Percentiles rank a stretch among this genome's conserved stretches.
Evolutionary conservation across 768 basidiomycete genomes (phyloP).

Genomic region (Suillus paluster): DNA sequence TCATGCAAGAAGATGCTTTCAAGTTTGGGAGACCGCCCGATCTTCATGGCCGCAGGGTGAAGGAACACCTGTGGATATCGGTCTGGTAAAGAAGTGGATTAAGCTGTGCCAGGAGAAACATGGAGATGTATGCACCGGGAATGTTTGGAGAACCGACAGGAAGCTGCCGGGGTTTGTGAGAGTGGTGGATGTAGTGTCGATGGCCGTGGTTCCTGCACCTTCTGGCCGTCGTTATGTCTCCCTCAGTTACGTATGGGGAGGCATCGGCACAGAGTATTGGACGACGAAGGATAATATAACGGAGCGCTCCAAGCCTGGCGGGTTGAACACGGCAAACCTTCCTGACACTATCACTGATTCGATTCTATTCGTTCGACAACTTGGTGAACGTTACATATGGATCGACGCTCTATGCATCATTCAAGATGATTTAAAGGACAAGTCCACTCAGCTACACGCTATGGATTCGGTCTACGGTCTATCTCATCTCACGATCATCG

Average conservation of each 20-base stretch:
- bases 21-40: constrained; percentile 5
- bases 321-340: constrained; percentile 11
- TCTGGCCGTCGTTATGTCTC: constrained; percentile 8
- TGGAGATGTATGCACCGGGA: constrained; percentile 3
- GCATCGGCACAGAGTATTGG: constrained; percentile 5
- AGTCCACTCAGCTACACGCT: constrained; percentile 17
- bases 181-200: constrained; percentile 10
- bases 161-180: constrained; percentile 7
- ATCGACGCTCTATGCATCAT: constrained; percentile 28
- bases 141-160: constrained; percentile 9
- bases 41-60: constrained; percentile 13
- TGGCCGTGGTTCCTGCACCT: constrained; percentile 11
- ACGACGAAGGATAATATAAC: constrained; percentile 4
- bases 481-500: constrained; percentile 23
- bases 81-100: constrained; percentile 10
- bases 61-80: constrained; percentile 2
- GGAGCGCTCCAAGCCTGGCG: constrained; percentile 3
- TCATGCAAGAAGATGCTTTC: constrained; percentile 11
- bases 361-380: constrained; percentile 18
- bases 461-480: constrained; percentile 25
- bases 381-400: constrained; percentile 30
- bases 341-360: constrained; percentile 25
- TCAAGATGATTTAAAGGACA: constrained; percentile 26
- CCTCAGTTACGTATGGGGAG: constrained; percentile 12
- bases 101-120: constrained; percentile 4